Conservation (phyloP, 352 stramenopile genomes). For the Globisporangium middletonii region DNA sequence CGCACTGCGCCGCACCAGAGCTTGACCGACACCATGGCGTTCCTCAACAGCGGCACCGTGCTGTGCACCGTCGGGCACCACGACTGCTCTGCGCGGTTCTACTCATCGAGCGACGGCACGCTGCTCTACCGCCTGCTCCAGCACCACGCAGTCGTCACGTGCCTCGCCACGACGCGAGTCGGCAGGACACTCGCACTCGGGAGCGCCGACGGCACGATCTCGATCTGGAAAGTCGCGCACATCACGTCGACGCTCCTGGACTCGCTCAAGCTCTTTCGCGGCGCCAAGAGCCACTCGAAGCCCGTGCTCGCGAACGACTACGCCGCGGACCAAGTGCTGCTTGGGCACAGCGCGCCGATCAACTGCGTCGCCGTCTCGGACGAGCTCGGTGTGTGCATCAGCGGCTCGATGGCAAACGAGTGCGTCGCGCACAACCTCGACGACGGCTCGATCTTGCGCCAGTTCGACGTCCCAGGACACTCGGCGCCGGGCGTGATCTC, state of each 20-base stretch:
- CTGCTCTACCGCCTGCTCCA: slow-evolving; percentile 68
- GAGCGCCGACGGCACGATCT: slow-evolving; percentile 67
- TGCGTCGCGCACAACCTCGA: slow-evolving; percentile 60
- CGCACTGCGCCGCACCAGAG: not conserved
- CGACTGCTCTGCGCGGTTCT: slow-evolving; percentile 74
- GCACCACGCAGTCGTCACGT: slow-evolving; percentile 66
- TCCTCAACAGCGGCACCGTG: slow-evolving; percentile 48
- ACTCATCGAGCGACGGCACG: slow-evolving; percentile 60
- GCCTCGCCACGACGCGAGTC: slow-evolving; percentile 40
- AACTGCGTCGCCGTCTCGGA: slow-evolving; percentile 65
- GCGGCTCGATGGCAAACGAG: slow-evolving; percentile 56
- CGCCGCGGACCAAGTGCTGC: slow-evolving; percentile 64
- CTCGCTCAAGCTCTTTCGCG: slow-evolving; percentile 73
- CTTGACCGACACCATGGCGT: slow-evolving; percentile 27
- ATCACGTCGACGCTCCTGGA: slow-evolving; percentile 65
- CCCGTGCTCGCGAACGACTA: slow-evolving; percentile 77
- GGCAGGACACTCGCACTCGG: slow-evolving; percentile 48
- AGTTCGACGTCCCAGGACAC: slow-evolving; percentile 38
- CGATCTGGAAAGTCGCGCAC: slow-evolving; percentile 68
- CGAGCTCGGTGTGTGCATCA: slow-evolving; percentile 69
- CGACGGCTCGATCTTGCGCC: slow-evolving; percentile 59
- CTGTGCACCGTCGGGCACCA: slow-evolving; percentile 66
- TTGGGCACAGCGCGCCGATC: slow-evolving; percentile 56
- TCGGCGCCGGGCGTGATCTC: slow-evolving; percentile 43
- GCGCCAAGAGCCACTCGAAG: slow-evolving; percentile 30